Conservation (phyloP, 176 grass and related monocot species). For the Carex cristatella region DNA sequence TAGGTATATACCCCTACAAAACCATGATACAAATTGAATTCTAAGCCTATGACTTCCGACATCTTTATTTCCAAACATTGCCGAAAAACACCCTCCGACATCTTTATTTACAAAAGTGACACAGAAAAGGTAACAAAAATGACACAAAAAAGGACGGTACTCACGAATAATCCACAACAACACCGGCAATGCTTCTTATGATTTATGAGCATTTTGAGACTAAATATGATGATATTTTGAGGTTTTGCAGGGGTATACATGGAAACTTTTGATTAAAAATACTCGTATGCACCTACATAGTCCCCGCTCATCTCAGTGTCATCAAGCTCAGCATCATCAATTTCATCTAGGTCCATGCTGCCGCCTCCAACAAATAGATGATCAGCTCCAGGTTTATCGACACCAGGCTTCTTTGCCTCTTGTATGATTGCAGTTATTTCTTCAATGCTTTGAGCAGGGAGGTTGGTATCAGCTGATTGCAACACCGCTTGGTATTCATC, state of each 20-base stretch:
- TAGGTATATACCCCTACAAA: not conserved
- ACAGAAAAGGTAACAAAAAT: not conserved
- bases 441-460: constrained; percentile 44
- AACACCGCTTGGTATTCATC: constrained; percentile 63
- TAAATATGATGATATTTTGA: not conserved
- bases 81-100: not conserved
- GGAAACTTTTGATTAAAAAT: not conserved
- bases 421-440: constrained; percentile 71
- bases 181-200: not conserved
- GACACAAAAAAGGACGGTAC: not conserved
- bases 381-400: constrained; percentile 37
- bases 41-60: not conserved
- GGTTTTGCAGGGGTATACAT: constrained; percentile 68
- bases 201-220: not conserved
- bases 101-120: not conserved
- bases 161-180: not conserved
- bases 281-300: constrained; percentile 48
- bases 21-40: constrained; percentile 4
- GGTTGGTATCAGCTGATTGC: constrained; percentile 25
- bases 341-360: constrained; percentile 81
- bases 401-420: constrained; percentile 50
- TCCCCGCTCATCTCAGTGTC: constrained; percentile 77
- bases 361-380: constrained; percentile 38
- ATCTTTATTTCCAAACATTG: constrained; percentile 4
- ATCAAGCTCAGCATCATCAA: constrained; percentile 58